Evolutionary conservation across 2,329 filamentous ascomycete genomes (phyloP).

Genomic region (Lasiodiplodia sp.): DNA sequence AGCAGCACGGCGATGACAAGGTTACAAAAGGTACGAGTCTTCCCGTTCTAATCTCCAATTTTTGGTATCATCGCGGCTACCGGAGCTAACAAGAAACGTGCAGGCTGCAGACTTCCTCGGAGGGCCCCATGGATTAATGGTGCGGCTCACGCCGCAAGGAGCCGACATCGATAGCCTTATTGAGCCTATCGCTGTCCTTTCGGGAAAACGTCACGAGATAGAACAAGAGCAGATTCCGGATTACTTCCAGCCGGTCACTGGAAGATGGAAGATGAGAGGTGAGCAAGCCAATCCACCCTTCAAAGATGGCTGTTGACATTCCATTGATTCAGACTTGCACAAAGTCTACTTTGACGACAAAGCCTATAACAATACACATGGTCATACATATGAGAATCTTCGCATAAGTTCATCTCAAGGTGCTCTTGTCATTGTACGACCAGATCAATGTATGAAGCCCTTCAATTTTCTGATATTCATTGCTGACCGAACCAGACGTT

Average conservation of each 20-base stretch:
- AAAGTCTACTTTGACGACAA: constrained; percentile 68
- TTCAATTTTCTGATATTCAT: too few species aligned
- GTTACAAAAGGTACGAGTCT: neutral
- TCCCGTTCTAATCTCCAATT: neutral
- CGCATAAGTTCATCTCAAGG: constrained; percentile 53
- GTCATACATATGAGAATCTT: constrained; percentile 62
- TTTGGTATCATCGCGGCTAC: too few species aligned
- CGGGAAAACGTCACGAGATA: constrained; percentile 56
- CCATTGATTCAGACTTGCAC: constrained; percentile 57
- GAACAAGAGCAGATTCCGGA: constrained; percentile 62
- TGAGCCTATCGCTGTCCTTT: constrained; percentile 63
- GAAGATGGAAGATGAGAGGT: constrained; percentile 64
- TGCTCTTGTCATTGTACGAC: constrained; percentile 62
- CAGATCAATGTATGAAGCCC: constrained; percentile 50
- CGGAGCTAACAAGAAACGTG: neutral
- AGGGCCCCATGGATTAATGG: constrained; percentile 46
- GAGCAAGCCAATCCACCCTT: constrained; percentile 31
- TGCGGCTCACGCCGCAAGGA: constrained; percentile 51
- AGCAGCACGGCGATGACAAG: constrained; percentile 33
- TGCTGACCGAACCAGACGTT: neutral
- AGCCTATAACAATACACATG: constrained; percentile 51
- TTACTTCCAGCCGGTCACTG: constrained; percentile 64
- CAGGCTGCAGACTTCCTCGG: constrained; percentile 5
- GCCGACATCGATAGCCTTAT: constrained; percentile 63
- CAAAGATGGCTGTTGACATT: neutral